Evolutionary conservation across 2,329 filamentous ascomycete genomes (phyloP), one percentile per base, ranked within the genome.

Genomic region (Sordariomycetes sp.): DNA sequence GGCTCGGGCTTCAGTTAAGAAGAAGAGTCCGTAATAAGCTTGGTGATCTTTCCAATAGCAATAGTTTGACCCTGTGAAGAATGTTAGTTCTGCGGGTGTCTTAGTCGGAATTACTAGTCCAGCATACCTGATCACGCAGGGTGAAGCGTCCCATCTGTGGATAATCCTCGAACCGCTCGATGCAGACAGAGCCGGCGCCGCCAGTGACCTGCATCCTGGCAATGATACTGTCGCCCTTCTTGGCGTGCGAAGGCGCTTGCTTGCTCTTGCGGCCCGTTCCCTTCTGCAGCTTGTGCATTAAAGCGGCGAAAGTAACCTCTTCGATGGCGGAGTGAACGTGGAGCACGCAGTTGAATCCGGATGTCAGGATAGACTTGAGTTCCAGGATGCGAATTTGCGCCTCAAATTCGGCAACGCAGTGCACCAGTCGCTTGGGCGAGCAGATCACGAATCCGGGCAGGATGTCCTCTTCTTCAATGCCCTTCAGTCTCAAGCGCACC

Each of bases 41-140:
- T 95, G 39, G 86, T 95, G 58, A 98, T 93, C 75, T 98, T 98
- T 53, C 92, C 92, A 65, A 98, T 98, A 37, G 92, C 92, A 66
- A 98, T 95, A 1, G 92, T 98, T 83, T 96, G 90, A 50, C 92
- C 92, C 80, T 96, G 53, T 35, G 54, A 36, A 16, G 21, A 48
- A 33, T 54, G 44, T 54, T 51, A 53, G 50, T 41, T 27, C 20
- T 40, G 35, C 34, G 36, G 30, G 33, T 26, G 21, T n/a, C 15
- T 32, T 25, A 23, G 30, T 21, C 4, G 21, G 8, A 8, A 21
- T 23, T n/a, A 12, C 6, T 7, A 8, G 10, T 21, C 28, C 27
- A 10, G 50, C 69, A 48, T 70, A 86, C 83, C 72, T 88, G 84
- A 54, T 92, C 87, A 72, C 87, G 72, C 35, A 94, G 71, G 14